These are phyloP conservation scores for Aristolochia contorta DNA, from an alignment of 164 flowering plant species.

Conservation along the genomic window DNA sequence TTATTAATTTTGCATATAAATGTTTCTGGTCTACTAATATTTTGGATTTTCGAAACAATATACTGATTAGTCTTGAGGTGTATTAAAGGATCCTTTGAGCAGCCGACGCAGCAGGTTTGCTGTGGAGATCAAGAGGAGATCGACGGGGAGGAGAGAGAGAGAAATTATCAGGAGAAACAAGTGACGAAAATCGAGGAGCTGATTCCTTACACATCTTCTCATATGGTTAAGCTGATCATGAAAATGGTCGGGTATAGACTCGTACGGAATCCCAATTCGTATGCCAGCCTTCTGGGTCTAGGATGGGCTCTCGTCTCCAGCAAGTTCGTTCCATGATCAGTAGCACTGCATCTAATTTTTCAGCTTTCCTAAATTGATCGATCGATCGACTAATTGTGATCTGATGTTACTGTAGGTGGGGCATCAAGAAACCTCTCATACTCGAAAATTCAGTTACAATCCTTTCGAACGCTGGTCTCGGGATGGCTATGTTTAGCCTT, in stretches of 20 bases:
- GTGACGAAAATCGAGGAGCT: not conserved
- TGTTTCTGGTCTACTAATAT: no score
- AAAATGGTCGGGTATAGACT: constrained; percentile 31
- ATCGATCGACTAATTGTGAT: no score
- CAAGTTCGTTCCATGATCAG: constrained; percentile 16
- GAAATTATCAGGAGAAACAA: constrained; percentile 1
- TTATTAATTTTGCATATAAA: no score
- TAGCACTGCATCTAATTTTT: no score
- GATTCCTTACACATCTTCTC: constrained; percentile 5
- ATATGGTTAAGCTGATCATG: constrained; percentile 19
- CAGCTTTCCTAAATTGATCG: no score
- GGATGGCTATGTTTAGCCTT: constrained; percentile 42
- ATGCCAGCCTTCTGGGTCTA: constrained; percentile 30
- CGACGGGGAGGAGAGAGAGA: not conserved
- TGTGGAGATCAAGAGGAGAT: constrained; percentile 12
- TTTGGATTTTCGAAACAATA: no score
- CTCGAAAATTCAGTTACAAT: constrained; percentile 27
- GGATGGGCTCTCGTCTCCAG: constrained; percentile 31
- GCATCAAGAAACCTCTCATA: constrained; percentile 22
- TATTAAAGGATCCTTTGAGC: constrained; percentile 13
- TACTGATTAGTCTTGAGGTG: not conserved
- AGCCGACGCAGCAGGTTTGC: constrained; percentile 16
- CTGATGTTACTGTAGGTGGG: constrained; percentile 18
- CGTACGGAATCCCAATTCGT: constrained; percentile 33
- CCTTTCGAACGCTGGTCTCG: constrained; percentile 33